Conservation (phyloP, 352 stramenopile genomes). For the Pythium scleroteichum region DNA sequence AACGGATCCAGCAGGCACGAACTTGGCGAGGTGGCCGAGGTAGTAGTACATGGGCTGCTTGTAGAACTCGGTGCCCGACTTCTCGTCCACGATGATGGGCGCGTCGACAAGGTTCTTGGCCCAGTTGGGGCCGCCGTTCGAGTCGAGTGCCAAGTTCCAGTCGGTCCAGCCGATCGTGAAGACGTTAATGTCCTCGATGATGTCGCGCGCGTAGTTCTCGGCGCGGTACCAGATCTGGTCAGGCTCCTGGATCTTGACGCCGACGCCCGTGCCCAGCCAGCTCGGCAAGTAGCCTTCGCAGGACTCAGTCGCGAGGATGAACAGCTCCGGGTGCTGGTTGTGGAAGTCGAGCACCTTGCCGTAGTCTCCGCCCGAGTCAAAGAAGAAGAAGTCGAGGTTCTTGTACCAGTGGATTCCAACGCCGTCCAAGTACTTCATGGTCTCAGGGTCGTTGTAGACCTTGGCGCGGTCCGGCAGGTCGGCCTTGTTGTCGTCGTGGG, state of each 20-base stretch:
- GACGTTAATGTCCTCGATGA: constrained; percentile 84
- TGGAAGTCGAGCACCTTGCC: constrained; percentile 55
- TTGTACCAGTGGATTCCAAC: constrained; percentile 88
- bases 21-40: constrained; percentile 76
- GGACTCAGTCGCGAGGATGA: constrained; percentile 72
- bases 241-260: constrained; percentile 44
- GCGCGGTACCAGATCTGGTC: constrained; percentile 58
- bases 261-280: constrained; percentile 44
- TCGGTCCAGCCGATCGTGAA: constrained; percentile 80
- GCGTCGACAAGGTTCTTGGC: constrained; percentile 68
- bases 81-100: constrained; percentile 70
- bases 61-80: constrained; percentile 60
- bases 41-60: constrained; percentile 85
- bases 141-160: constrained; percentile 86
- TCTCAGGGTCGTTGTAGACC: constrained; percentile 48
- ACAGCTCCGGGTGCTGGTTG: constrained; percentile 56
- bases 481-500: constrained; percentile 84
- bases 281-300: constrained; percentile 64
- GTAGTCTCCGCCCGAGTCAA: constrained; percentile 45
- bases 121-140: constrained; percentile 71
- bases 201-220: constrained; percentile 84
- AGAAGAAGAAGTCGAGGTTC: constrained; percentile 47
- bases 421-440: constrained; percentile 74
- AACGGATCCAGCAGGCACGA: constrained; percentile 49
- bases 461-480: constrained; percentile 44